These are phyloP conservation scores for Leccinum subgranulosum DNA, from an alignment of 768 basidiomycete species.

Conservation along the genomic window DNA sequence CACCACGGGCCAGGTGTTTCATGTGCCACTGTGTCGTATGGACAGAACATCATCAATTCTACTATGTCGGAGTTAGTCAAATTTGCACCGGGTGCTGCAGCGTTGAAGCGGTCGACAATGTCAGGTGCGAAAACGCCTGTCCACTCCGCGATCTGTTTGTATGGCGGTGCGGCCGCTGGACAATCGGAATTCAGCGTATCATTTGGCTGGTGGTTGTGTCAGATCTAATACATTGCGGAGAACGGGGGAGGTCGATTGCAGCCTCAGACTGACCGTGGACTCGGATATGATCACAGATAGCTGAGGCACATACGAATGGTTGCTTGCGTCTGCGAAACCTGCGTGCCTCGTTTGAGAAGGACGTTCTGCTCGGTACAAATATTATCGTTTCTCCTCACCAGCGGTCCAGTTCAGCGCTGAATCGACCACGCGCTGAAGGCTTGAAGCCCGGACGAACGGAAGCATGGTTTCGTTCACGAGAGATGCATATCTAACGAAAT, in stretches of 20 bases:
- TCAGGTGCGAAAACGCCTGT: conserved; percentile 47
- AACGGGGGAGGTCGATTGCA: neutral
- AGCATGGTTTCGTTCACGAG: conserved; percentile 42
- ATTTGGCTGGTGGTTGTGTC: conserved; percentile 39
- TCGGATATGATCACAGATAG: conserved; percentile 58
- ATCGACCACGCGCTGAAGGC: conserved; percentile 53
- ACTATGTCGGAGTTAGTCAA: conserved; percentile 52
- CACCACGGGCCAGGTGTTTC: conserved; percentile 62
- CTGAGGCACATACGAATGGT: conserved; percentile 39
- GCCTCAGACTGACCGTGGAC: conserved; percentile 35
- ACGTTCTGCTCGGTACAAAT: neutral
- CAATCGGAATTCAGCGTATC: conserved; percentile 68
- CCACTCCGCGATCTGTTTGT: conserved; percentile 46
- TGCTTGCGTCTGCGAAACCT: conserved; percentile 49
- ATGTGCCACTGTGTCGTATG: conserved; percentile 63
- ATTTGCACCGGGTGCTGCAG: conserved; percentile 58
- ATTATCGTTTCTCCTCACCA: conserved; percentile 35
- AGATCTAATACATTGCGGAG: neutral
- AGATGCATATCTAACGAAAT: conserved; percentile 48
- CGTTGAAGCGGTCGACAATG: conserved; percentile 57
- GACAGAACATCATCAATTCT: conserved; percentile 65
- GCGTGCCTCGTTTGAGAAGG: neutral
- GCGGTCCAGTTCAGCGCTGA: conserved; percentile 66
- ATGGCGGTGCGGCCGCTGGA: conserved; percentile 29
- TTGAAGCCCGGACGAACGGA: conserved; percentile 51